Conservation (phyloP, 257 asterid species). For the Echites panduratus region DNA sequence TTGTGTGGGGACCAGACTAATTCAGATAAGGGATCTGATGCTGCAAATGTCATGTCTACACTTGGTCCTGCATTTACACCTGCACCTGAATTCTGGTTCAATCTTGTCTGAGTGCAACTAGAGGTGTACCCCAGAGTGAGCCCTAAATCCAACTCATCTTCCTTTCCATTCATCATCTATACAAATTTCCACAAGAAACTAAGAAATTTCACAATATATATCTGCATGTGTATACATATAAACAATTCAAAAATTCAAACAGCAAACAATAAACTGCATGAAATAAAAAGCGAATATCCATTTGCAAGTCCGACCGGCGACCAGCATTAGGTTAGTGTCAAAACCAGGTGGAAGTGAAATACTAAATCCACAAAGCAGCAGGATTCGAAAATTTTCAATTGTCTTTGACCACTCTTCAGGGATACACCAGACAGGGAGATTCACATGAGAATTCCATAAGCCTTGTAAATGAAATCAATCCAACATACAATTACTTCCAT, state of each 20-base stretch:
- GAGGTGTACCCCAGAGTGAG: constrained; percentile 41
- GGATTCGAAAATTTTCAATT: not conserved
- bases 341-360: not conserved
- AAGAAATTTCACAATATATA: constrained; percentile 21
- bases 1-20: constrained; percentile 65
- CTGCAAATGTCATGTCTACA: constrained; percentile 41
- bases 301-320: not conserved
- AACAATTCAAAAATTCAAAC: not conserved
- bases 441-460: not conserved
- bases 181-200: constrained; percentile 11
- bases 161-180: constrained; percentile 28
- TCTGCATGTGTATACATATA: no score
- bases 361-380: constrained; percentile 1
- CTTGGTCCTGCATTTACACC: constrained; percentile 75
- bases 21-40: constrained; percentile 62
- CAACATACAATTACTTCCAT: not conserved
- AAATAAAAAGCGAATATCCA: not conserved
- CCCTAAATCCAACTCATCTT: constrained; percentile 37
- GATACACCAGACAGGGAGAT: not conserved
- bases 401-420: not conserved
- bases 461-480: not conserved
- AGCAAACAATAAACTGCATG: not conserved
- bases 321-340: not conserved
- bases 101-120: constrained; percentile 19
- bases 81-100: constrained; percentile 49